These are phyloP conservation scores for Paspalum notatum DNA, from an alignment of 176 grass and related monocot genomes.

Conservation along the genomic window DNA sequence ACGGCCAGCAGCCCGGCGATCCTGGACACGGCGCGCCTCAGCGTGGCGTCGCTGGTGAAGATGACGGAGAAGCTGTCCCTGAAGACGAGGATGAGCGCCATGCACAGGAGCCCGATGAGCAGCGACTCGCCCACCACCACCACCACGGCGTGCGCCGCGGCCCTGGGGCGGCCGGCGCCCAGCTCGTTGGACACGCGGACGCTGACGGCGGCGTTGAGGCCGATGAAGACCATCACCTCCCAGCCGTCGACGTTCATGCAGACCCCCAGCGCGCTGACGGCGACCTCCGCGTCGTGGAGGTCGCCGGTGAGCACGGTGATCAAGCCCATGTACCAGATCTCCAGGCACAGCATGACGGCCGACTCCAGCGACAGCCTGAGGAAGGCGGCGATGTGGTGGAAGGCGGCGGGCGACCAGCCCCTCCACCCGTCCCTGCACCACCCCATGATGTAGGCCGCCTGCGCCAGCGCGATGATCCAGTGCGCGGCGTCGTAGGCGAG, in stretches of 20 bases:
- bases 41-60: constrained; percentile 35
- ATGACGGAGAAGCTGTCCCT: constrained; percentile 43
- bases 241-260: constrained; percentile 77
- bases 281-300: constrained; percentile 51
- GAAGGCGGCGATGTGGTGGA: constrained; percentile 46
- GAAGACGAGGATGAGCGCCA: constrained; percentile 40
- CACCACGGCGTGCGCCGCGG: constrained; percentile 42
- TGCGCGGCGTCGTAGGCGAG: constrained; percentile 37
- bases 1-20: constrained; percentile 49
- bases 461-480: constrained; percentile 49
- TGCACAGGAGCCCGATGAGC: constrained; percentile 44
- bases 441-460: constrained; percentile 51
- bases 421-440: constrained; percentile 69
- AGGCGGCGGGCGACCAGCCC: constrained; percentile 45
- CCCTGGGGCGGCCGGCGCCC: constrained; percentile 45
- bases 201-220: constrained; percentile 61
- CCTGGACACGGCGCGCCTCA: constrained; percentile 44
- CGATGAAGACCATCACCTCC: constrained; percentile 68
- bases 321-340: constrained; percentile 60
- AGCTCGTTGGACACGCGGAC: constrained; percentile 69
- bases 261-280: constrained; percentile 59
- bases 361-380: constrained; percentile 61
- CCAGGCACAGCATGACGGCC: constrained; percentile 66
- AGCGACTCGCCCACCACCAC: constrained; percentile 54
- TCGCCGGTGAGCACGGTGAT: constrained; percentile 57